Evolutionary conservation across 371 early-diverging fungal genomes (phyloP).

Genomic region (Umbelopsis sp.): DNA sequence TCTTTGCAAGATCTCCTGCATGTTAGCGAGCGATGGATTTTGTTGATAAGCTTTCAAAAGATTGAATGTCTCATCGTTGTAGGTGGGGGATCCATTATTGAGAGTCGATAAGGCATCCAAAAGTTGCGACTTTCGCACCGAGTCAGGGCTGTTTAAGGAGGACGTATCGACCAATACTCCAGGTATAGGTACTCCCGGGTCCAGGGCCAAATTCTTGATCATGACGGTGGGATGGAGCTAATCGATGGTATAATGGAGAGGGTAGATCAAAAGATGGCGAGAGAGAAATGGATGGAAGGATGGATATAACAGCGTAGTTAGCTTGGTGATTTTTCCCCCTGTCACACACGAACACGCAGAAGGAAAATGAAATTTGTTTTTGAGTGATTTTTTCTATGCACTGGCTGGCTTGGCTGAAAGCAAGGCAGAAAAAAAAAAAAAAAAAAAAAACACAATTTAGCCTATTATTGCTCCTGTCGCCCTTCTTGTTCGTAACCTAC

Average conservation of each 20-base stretch:
- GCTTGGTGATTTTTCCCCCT: background rate
- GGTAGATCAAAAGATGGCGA: background rate
- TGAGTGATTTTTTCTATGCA: too few relatives aligned
- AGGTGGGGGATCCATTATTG: background rate
- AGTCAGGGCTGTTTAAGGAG: conserved; percentile 5
- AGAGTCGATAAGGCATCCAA: background rate
- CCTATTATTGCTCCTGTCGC: too few relatives aligned
- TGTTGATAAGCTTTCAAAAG: background rate
- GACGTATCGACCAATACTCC: background rate
- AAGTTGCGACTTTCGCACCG: conserved; percentile 11
- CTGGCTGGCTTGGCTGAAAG: too few relatives aligned
- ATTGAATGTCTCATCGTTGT: background rate
- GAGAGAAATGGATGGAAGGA: background rate
- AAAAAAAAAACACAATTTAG: too few relatives aligned
- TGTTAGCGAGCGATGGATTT: conserved; percentile 3
- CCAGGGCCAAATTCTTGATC: background rate
- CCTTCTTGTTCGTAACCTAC: too few relatives aligned
- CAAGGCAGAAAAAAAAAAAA: too few relatives aligned
- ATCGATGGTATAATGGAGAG: background rate
- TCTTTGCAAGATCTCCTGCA: conserved; percentile 6
- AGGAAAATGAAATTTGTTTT: too few relatives aligned
- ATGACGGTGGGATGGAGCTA: background rate
- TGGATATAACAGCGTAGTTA: too few relatives aligned
- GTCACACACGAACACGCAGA: conserved; percentile 2
- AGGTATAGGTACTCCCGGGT: conserved; percentile 10